A percentile compares a stretch with the other conserved stretches of the same genome.
Evolutionary conservation across 352 stramenopile species (phyloP).

Genomic region (Globisporangium nagaii): DNA sequence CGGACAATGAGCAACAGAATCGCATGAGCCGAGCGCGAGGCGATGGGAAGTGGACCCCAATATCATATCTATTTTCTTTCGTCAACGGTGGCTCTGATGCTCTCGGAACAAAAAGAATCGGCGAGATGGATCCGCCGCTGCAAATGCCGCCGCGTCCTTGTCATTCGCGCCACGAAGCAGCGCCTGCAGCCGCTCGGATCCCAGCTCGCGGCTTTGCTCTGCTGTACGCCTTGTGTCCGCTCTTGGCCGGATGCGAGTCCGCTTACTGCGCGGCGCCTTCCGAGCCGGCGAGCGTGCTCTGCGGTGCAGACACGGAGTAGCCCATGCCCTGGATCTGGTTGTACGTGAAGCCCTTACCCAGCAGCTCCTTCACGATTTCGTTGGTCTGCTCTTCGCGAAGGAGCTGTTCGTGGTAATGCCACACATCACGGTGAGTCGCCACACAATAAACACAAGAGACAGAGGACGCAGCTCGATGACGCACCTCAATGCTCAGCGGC

Average conservation of each 20-base stretch:
- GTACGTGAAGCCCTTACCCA: conserved; percentile 79
- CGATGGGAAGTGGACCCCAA: not conserved
- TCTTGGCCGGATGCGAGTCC: too few relatives aligned
- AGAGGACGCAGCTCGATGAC: conserved; percentile 38
- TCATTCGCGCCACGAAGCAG: too few relatives aligned
- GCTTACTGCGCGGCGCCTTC: conserved; percentile 42
- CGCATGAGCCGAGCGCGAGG: too few relatives aligned
- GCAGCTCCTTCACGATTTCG: conserved; percentile 75
- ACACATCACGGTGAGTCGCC: too few relatives aligned
- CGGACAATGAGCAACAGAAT: too few relatives aligned
- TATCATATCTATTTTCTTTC: conserved; percentile 7
- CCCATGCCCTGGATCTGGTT: conserved; percentile 84
- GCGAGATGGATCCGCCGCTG: not conserved
- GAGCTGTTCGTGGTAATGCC: too few relatives aligned
- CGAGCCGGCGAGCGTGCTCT: conserved; percentile 53
- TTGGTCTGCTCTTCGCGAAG: conserved; percentile 82
- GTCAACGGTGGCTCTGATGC: conserved; percentile 2
- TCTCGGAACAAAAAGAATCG: not conserved
- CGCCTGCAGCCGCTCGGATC: too few relatives aligned
- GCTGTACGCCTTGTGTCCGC: too few relatives aligned
- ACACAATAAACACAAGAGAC: conserved; percentile 3
- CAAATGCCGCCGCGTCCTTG: too few relatives aligned
- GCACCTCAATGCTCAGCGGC: conserved; percentile 80
- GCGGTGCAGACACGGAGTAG: conserved; percentile 61
- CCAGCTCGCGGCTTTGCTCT: too few relatives aligned